These are phyloP conservation scores for Suillus placidus DNA, from an alignment of 768 basidiomycete species.

Conservation along the genomic window DNA sequence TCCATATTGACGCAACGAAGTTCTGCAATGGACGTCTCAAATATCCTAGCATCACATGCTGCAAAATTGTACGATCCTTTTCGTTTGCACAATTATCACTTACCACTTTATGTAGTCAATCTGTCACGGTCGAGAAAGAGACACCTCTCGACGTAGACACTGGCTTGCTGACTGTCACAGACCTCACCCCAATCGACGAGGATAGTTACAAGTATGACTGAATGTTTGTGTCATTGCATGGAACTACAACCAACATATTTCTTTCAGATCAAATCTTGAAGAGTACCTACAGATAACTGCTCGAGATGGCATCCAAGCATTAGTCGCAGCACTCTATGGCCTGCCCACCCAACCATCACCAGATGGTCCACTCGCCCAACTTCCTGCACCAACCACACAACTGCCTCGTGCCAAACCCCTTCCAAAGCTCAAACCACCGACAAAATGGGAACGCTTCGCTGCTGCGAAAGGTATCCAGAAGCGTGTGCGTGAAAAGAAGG, in stretches of 20 bases:
- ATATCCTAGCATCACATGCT: conserved; percentile 72
- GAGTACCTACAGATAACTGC: conserved; percentile 78
- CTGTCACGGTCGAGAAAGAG: conserved; percentile 74
- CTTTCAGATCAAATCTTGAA: conserved; percentile 71
- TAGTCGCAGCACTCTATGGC: conserved; percentile 78
- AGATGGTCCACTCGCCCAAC: conserved; percentile 81
- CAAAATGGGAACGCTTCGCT: conserved; percentile 98
- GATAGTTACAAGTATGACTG: conserved; percentile 74
- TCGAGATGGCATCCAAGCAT: conserved; percentile 79
- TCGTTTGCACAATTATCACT: neutral
- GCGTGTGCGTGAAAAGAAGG: conserved; percentile 71
- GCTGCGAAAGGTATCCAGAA: conserved; percentile 92
- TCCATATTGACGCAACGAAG: conserved; percentile 1
- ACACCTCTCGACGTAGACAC: conserved; percentile 79
- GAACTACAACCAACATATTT: neutral
- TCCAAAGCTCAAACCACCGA: conserved; percentile 88
- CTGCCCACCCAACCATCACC: conserved; percentile 76
- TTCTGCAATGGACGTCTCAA: conserved; percentile 77
- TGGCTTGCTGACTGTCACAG: conserved; percentile 83
- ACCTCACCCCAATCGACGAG: conserved; percentile 83
- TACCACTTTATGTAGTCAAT: conserved; percentile 50
- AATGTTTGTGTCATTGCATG: neutral
- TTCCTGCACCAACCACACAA: conserved; percentile 74
- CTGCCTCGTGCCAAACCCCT: conserved; percentile 92
- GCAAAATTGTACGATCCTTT: conserved; percentile 62